These are phyloP conservation scores for Agroathelia rolfsii DNA, from an alignment of 1,284 basidiomycete species.

Conservation along the genomic window DNA sequence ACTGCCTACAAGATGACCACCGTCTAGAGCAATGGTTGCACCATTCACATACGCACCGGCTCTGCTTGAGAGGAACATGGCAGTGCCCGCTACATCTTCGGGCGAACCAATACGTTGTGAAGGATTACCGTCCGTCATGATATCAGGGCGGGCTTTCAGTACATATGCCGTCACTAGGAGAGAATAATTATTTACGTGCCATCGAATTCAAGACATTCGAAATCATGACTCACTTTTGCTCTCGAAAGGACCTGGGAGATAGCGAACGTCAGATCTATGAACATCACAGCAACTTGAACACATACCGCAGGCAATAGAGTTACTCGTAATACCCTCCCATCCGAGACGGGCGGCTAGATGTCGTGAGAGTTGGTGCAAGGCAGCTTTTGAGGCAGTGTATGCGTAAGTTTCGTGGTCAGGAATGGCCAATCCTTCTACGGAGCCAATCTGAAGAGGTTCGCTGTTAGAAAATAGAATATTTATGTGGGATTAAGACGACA, in stretches of 20 bases:
- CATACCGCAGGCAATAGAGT: constrained; percentile 58
- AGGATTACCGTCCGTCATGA: constrained; percentile 31
- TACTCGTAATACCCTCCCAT: constrained; percentile 52
- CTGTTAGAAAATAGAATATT: constrained; percentile 4
- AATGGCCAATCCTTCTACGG: constrained; percentile 45
- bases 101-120: constrained; percentile 47
- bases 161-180: constrained; percentile 55
- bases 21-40: constrained; percentile 51
- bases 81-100: constrained; percentile 55
- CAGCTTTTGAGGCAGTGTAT: constrained; percentile 60
- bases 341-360: constrained; percentile 54
- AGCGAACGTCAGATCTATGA: neutral
- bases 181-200: constrained; percentile 1
- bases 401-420: constrained; percentile 58
- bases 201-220: neutral
- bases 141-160: constrained; percentile 36
- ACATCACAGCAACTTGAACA: constrained; percentile 9
- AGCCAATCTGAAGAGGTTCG: constrained; percentile 42
- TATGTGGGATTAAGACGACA: neutral
- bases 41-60: constrained; percentile 59
- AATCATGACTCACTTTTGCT: constrained; percentile 34
- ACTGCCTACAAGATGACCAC: constrained; percentile 41
- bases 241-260: constrained; percentile 31
- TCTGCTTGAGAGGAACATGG: constrained; percentile 48
- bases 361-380: constrained; percentile 50